Conservation (phyloP, 2,329 filamentous ascomycete genomes). For the Talaromyces piceae region DNA sequence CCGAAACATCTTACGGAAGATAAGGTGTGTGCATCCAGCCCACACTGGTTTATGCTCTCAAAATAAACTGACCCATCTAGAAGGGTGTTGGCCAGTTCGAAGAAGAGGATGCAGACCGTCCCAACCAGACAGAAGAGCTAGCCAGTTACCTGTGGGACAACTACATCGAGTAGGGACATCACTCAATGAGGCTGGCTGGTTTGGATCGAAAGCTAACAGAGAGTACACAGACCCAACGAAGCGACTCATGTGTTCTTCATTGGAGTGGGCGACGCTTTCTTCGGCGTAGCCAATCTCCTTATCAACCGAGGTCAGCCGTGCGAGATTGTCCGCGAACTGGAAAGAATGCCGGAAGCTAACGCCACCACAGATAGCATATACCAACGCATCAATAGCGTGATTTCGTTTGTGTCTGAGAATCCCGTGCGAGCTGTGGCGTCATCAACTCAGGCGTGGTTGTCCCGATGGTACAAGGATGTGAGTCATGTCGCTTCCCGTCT, state of each 20-base stretch:
- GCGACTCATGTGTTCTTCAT: constrained; percentile 73
- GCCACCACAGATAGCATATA: constrained; percentile 50
- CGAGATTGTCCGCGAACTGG: not conserved
- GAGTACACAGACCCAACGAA: constrained; percentile 51
- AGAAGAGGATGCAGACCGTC: constrained; percentile 44
- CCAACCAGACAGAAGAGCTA: constrained; percentile 57
- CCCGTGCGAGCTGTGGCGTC: constrained; percentile 73
- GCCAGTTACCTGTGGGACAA: constrained; percentile 94
- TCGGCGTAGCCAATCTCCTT: constrained; percentile 73
- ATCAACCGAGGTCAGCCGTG: constrained; percentile 58
- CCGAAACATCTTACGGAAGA: constrained; percentile 65
- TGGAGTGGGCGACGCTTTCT: constrained; percentile 82
- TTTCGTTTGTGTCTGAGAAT: constrained; percentile 73
- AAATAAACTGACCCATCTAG: constrained; percentile 9
- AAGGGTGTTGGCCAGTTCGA: constrained; percentile 31
- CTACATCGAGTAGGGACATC: constrained; percentile 64
- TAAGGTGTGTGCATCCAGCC: constrained; percentile 41
- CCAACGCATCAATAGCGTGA: constrained; percentile 59
- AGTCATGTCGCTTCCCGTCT: constrained; percentile 14
- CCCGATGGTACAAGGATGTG: constrained; percentile 71
- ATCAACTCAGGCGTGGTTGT: constrained; percentile 59
- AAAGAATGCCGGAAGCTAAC: not conserved
- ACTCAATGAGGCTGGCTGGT: constrained; percentile 2
- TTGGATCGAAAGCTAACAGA: constrained; percentile 6
- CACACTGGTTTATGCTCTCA: not conserved